Conservation (phyloP, 2,329 filamentous ascomycete genomes). For the Westerdykella aurantiaca region DNA sequence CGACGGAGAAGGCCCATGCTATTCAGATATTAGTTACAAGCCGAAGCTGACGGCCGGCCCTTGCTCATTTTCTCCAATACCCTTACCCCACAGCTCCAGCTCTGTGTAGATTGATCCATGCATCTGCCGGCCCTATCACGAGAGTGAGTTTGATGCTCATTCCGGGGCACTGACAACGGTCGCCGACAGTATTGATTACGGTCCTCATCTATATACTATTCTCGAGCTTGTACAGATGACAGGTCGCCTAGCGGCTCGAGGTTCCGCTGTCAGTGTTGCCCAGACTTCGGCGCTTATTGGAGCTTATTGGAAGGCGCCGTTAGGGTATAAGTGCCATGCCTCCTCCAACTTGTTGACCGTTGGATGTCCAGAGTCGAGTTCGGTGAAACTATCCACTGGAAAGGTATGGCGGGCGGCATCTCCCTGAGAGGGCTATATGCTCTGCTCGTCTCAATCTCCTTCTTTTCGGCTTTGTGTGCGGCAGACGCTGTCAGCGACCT, state of each 20-base stretch:
- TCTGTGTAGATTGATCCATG: constrained; percentile 8
- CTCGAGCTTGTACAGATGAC: constrained; percentile 5
- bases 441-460: constrained; percentile 15
- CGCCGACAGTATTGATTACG: constrained; percentile 15
- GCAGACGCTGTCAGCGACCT: constrained; percentile 26
- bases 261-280: constrained; percentile 6
- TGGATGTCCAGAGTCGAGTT: background rate
- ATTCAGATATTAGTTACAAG: background rate
- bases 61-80: constrained; percentile 5
- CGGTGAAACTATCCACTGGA: background rate
- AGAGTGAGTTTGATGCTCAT: constrained; percentile 8
- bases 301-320: constrained; percentile 1
- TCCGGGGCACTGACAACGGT: constrained; percentile 6
- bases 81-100: constrained; percentile 16
- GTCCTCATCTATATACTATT: constrained; percentile 14
- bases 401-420: constrained; percentile 12
- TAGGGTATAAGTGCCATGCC: constrained; percentile 14
- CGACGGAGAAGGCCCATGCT: too few relatives aligned
- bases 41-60: background rate
- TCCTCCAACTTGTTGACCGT: constrained; percentile 4
- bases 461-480: constrained; percentile 16
- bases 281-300: background rate
- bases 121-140: constrained; percentile 21
- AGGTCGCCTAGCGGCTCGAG: constrained; percentile 9
- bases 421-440: constrained; percentile 18